phyloP scores from a whole-genome alignment of 306 rosid species.

The Medicago truncatula region DNA sequence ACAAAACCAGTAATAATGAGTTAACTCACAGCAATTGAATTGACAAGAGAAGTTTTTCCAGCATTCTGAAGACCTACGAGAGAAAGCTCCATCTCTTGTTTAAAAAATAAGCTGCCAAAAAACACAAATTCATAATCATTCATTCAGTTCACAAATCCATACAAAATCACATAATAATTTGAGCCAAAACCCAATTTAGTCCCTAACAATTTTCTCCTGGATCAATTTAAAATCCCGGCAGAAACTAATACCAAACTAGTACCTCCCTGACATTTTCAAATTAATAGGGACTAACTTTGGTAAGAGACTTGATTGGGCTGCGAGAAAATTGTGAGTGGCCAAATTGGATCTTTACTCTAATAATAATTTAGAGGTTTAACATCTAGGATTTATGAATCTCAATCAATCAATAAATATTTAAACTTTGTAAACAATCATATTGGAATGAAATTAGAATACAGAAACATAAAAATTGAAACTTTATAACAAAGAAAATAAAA shows the following conservation, averaged over 20 bases:
- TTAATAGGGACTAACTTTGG: too few relatives aligned
- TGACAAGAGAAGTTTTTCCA: slow-evolving; percentile 90
- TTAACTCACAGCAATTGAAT: slow-evolving; percentile 86
- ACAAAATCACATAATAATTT: background rate
- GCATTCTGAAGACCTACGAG: slow-evolving; percentile 98
- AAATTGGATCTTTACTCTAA: too few relatives aligned
- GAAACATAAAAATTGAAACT: background rate
- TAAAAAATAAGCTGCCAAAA: slow-evolving; percentile 74
- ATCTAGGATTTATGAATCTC: background rate
- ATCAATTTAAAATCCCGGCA: too few relatives aligned
- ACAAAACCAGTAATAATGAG: background rate
- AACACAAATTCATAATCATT: slow-evolving; percentile 31
- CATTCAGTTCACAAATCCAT: slow-evolving; percentile 19
- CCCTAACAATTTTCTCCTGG: too few relatives aligned
- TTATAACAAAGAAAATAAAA: background rate
- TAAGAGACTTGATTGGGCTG: too few relatives aligned
- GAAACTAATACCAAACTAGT: too few relatives aligned
- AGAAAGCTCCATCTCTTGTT: slow-evolving; percentile 99
- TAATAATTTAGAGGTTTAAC: background rate
- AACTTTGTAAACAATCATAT: background rate
- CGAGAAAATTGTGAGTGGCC: too few relatives aligned
- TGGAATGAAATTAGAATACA: background rate
- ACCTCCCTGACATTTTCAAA: too few relatives aligned
- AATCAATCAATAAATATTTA: slow-evolving; percentile 10
- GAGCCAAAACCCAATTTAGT: too few relatives aligned